Base-by-base conservation (phyloP, 306 rosid genomes). In the Cicer bijugum region DNA sequence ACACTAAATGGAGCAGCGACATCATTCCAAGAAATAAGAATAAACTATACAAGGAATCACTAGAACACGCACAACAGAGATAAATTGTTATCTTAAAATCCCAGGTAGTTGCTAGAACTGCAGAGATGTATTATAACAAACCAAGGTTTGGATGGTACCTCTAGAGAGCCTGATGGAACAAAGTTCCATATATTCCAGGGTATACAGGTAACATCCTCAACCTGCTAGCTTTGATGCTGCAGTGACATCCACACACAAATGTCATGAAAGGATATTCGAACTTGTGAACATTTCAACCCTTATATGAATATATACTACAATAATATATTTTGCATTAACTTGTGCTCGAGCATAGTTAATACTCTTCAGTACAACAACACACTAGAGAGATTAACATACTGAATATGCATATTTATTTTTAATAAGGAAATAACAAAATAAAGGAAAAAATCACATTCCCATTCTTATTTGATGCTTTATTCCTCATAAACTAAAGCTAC, bases 151-250 rank as follows among this genome's bases (percentile, higher is more conserved):
- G 51, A 42, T 64, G 51, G 69, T 64, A 42, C 69, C 69, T 64
- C 69, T 39, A 64, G 69, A 64, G 35, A 64, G 69, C 51, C 69
- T 64, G 69, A 64, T 40, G 69, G 69, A 64, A 64, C 51, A 9
- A 16, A 40, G 35, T 42, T 63, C 69, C 50, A 62, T 63, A 63
- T 40, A 63, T 42, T 63, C 50, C 50, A 63, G 69, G 69, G 33
- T 63, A 63, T 63, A 40, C 69, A 40, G 69, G 51, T 63, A 63
- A 40, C 69, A 40, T 39, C 50, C 69, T 63, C 50, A 64, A 42
- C 51, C 69, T 42, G 69, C 69, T 64, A 40, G 69, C 69, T 64
- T 64, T 64, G 51, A 64, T 64, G 17, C 69, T 64, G 69, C 69
- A 64, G 69, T 17, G 52, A 64, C 69, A 64, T 65, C 39, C 48